phyloP scores from a whole-genome alignment of 805 yeast species.

The Kluyveromyces dobzhanskii region DNA sequence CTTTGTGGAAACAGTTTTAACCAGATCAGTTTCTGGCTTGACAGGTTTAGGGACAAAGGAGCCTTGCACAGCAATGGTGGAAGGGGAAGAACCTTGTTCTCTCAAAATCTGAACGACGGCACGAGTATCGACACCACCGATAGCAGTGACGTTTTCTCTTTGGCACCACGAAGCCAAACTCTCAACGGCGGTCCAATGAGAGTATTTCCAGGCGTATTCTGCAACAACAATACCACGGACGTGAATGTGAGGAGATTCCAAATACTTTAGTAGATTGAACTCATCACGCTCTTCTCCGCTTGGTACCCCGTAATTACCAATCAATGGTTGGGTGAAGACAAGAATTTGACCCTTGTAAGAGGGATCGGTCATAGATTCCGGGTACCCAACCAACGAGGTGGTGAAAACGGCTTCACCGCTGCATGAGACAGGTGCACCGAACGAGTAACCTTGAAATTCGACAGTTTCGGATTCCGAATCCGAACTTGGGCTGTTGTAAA shows the following conservation, averaged over 20 bases:
- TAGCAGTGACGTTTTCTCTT: conserved; percentile 92
- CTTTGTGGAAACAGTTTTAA: conserved; percentile 89
- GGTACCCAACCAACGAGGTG: conserved; percentile 96
- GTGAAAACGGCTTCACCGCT: conserved; percentile 98
- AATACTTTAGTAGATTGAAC: conserved; percentile 75
- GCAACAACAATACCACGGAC: conserved; percentile 95
- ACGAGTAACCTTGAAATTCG: conserved; percentile 76
- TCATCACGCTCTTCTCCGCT: conserved; percentile 73
- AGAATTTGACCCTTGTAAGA: conserved; percentile 95
- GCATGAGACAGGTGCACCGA: conserved; percentile 88
- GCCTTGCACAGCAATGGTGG: conserved; percentile 82
- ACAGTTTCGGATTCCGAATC: not conserved
- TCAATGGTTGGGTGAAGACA: conserved; percentile 93
- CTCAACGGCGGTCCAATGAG: conserved; percentile 99
- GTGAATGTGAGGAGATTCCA: conserved; percentile 87
- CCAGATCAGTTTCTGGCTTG: conserved; percentile 88
- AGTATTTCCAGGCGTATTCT: conserved; percentile 88
- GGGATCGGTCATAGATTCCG: conserved; percentile 98
- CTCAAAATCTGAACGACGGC: conserved; percentile 85
- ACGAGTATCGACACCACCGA: conserved; percentile 96
- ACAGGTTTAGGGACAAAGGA: conserved; percentile 31
- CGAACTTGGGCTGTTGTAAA: conserved; percentile 79
- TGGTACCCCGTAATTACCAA: conserved; percentile 98
- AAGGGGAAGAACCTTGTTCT: conserved; percentile 93
- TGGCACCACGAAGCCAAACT: conserved; percentile 92